Base-by-base conservation (phyloP, 2,329 filamentous ascomycete species). In the Aspergillus phoenicis region DNA sequence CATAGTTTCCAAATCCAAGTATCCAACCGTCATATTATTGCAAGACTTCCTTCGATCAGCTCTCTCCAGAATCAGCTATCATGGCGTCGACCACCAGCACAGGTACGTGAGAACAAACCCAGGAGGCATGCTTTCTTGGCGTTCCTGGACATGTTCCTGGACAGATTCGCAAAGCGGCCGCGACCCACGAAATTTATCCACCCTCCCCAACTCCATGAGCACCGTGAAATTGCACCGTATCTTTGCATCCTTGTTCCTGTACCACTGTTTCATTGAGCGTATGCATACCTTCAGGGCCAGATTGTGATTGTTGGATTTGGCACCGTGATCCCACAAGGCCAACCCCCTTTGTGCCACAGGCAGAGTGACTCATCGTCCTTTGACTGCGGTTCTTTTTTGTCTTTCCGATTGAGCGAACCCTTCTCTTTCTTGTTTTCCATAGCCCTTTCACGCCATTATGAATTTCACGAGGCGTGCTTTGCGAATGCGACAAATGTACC, bases 391-490 rank as follows among this genome's bases (percentile, higher is more conserved):
- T 20, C 20, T 41, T 45, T 45, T 45, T 13, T 22, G 20, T 13
- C 11, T 36, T 6, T 36, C 33, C 11, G 33, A 11, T 36, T 13
- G 33, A 36, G 33, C 33, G 13, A 36, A 36, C 33, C 33, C 11
- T 6, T 36, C 6, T 26, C 11, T 5, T 24, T n/a, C n/a, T 11
- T 17, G 26, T 17, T 51, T 33, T 8, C 26, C 33, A 20, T 11
- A 10, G 8, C 26, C 47, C 47, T 10, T 51, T 33, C 15, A 30
- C n/a, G 5, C 47, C 26, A 30, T 30, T 15, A 72, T 72, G 70
- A 66, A 56, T 51, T 55, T 64, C 51, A 51, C 67, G 61, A 67
- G 66, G 64, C 64, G 70, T 60, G 54, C 68, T 53, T 52, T 64
- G 30, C 64, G 60, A 57, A 15, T 13, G 47, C 47, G 26, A 20